Percentiles rank a stretch among this genome's conserved stretches.
phyloP scores from a whole-genome alignment of 495 filamentous ascomycete species.

The Aspergillus haitiensis region DNA sequence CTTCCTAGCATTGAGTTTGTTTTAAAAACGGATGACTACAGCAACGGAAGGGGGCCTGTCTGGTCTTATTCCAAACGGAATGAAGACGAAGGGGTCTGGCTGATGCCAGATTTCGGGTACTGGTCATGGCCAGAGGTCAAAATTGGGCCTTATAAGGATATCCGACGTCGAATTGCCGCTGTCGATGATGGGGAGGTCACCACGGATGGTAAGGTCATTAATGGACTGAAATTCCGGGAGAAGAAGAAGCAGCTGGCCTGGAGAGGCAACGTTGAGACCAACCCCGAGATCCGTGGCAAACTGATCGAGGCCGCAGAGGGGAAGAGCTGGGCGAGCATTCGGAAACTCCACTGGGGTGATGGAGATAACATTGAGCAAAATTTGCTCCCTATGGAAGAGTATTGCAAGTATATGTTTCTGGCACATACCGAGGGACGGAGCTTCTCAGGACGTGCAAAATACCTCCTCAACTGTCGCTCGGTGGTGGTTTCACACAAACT shows the following conservation, averaged over 20 bases:
- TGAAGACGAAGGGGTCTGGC: slow-evolving; percentile 54
- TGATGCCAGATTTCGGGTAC: slow-evolving; percentile 80
- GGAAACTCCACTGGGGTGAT: slow-evolving; percentile 50
- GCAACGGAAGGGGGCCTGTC: slow-evolving; percentile 34
- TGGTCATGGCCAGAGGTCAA: slow-evolving; percentile 69
- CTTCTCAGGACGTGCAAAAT: slow-evolving; percentile 60
- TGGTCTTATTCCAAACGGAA: slow-evolving; percentile 56
- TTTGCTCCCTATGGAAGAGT: slow-evolving; percentile 53
- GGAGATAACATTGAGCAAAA: slow-evolving; percentile 38
- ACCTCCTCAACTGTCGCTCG: slow-evolving; percentile 59
- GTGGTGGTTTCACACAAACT: slow-evolving; percentile 53
- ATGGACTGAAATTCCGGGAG: slow-evolving; percentile 32
- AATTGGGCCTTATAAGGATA: slow-evolving; percentile 58
- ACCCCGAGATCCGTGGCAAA: slow-evolving; percentile 41
- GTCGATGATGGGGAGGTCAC: slow-evolving; percentile 35
- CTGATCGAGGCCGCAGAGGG: slow-evolving; percentile 47
- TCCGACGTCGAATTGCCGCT: slow-evolving; percentile 41
- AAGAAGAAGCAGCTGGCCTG: slow-evolving; percentile 70
- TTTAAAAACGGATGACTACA: slow-evolving; percentile 52
- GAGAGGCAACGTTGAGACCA: slow-evolving; percentile 56
- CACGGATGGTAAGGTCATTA: slow-evolving; percentile 15
- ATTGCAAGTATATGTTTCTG: slow-evolving; percentile 60
- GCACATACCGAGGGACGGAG: slow-evolving; percentile 58
- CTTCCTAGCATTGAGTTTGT: slow-evolving; percentile 66
- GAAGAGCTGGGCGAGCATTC: slow-evolving; percentile 54